Conservation (phyloP, 2,329 filamentous ascomycete genomes). For the Colletotrichum lindemuthianum region DNA sequence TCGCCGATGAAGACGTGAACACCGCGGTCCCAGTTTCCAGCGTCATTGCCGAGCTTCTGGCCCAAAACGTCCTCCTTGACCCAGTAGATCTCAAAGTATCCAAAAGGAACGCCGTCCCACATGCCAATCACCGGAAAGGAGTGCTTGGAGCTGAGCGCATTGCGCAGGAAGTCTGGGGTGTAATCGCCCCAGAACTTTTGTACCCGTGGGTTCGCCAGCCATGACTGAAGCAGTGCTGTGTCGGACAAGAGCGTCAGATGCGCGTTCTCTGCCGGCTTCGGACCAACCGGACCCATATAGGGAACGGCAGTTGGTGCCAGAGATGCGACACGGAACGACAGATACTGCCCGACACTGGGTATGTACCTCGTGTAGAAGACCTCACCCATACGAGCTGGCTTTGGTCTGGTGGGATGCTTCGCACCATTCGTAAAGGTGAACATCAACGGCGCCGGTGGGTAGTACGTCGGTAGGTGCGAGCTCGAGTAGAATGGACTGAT, state of each 20-base stretch:
- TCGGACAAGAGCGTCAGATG: constrained; percentile 61
- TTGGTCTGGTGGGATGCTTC: constrained; percentile 87
- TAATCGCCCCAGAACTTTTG: constrained; percentile 84
- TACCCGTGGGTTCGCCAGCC: constrained; percentile 90
- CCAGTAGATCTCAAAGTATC: constrained; percentile 99
- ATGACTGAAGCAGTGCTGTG: constrained; percentile 75
- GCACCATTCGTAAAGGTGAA: constrained; percentile 82
- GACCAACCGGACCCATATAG: constrained; percentile 68
- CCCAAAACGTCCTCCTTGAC: constrained; percentile 90
- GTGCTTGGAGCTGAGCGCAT: constrained; percentile 73
- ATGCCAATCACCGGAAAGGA: constrained; percentile 92
- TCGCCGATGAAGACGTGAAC: constrained; percentile 91
- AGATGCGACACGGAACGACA: constrained; percentile 88
- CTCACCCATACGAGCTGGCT: constrained; percentile 89
- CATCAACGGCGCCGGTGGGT: constrained; percentile 83
- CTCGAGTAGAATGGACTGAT: constrained; percentile 81
- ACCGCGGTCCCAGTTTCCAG: constrained; percentile 86
- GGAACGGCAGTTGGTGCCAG: constrained; percentile 70
- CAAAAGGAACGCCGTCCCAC: constrained; percentile 96
- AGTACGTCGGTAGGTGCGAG: constrained; percentile 91
- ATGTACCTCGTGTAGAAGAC: constrained; percentile 91
- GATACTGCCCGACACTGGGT: constrained; percentile 82
- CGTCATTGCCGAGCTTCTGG: constrained; percentile 70
- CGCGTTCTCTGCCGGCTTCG: constrained; percentile 49
- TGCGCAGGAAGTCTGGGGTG: constrained; percentile 72